Base-by-base conservation (phyloP, 257 asterid species). In the Solanum peruvianum region DNA sequence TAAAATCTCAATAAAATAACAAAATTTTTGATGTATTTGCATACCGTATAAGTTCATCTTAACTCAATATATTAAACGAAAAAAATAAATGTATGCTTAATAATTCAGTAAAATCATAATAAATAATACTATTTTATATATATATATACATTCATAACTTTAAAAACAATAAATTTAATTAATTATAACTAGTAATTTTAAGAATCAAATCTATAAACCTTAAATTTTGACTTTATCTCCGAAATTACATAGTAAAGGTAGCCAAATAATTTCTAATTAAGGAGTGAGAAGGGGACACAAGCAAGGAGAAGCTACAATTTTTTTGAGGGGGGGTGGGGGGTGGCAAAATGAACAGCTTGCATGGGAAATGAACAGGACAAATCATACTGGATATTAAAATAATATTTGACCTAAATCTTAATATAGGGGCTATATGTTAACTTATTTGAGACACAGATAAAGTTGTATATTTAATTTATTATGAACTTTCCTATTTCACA, bases 371-470 rank as follows among this genome's bases (percentile, higher is more conserved):
- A 82, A 20, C 37, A 35, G 33, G 42, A 20, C 39, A 82, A 23
- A 33, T 71, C 77, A 42, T 52, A 44, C 9, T 75, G 21, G 27
- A 47, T 69, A 16, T 86, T 88, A 86, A 45, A 87, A 78, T 86
- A 90, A 76, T 86, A 89, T 92, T 94, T 93, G 94, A 93, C 97
- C 85, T 69, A 31, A 84, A 85, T 71, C 49, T 69, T 33, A 83
- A 45, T 64, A 56, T 18, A 39, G 39, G 70, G 45, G 72, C 9
- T 23, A 58, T 4, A n/a, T 5, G 86, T n/a, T 15, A 20, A 20
- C 66, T 56, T 56, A 45, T 62, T 62, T 84, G 29, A 84, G 72
- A 31, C 27, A 81, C 27, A 81, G 89, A 47, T 72, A 75, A 23
- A 87, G 20, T 69, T 84, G 58, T 78, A 9, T 29, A 80, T 47